Evolutionary conservation across 495 filamentous ascomycete species (phyloP), one percentile per base, ranked within the genome.

Genomic region (Chlorociboria aeruginascens): DNA sequence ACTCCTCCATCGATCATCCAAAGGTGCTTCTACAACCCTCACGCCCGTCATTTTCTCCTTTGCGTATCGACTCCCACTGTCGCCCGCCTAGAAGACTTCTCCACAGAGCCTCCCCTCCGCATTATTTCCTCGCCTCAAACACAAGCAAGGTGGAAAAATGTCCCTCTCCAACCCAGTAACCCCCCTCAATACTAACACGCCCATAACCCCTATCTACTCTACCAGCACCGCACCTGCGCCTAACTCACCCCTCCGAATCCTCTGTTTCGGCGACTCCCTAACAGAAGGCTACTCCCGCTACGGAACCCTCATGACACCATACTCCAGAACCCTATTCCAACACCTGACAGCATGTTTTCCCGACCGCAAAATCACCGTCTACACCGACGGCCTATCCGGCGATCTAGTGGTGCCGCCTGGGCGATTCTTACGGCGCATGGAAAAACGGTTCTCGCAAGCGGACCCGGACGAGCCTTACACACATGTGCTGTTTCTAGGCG

Each of bases 261-360:
- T 83, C 20, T 81, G 78, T 64, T 79, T 83, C 56, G 80, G 80
- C 59, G 67, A 81, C 61, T 79, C 74, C 36, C 69, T 83, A 20
- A 82, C 78, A 8, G 64, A 64, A 10, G 80, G 80, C 28, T 80
- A 66, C 63, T 63, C 70, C 16, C 34, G 48, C 32, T 65, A 52
- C 43, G 76, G 76, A 20, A 29, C 58, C 7, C 31, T 58, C 14
- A 68, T 66, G 47, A 69, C 75, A 36, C 76, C 80, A 0, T 82
- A 82, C 56, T 66, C 68, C 7, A 42, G 45, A 1, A 12, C 34
- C 6, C 14, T 57, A 11, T 0, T 11, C 3, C 14, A 31, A 4
- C 7, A 7, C 0, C 31, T 60, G 6, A 1, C 16, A n/a, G 6
- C 43, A 8, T 20, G 40, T 1, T 35, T 54, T 12, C 33, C 43